These are phyloP conservation scores for Claviceps citrina DNA, from an alignment of 2,329 filamentous ascomycete species.

Conservation along the genomic window DNA sequence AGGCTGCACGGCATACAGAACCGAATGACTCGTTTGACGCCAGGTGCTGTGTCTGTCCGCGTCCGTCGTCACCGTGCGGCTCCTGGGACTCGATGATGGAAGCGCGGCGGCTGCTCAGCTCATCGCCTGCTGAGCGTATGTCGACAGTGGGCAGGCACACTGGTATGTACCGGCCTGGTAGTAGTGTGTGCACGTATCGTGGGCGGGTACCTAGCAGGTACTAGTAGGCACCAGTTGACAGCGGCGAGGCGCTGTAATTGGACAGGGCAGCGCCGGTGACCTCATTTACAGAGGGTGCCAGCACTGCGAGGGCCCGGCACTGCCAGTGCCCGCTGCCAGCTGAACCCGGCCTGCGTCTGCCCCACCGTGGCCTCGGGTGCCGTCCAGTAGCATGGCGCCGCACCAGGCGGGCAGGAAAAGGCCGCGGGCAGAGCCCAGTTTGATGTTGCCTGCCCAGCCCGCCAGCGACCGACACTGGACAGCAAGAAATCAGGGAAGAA, in stretches of 20 bases:
- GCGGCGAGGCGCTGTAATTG: no score
- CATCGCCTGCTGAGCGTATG: no score
- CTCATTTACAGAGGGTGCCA: constrained; percentile 2
- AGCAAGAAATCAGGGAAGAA: neutral
- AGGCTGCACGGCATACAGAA: no score
- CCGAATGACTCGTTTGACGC: no score
- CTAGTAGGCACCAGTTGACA: no score
- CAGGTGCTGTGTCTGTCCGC: no score
- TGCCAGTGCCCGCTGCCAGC: no score
- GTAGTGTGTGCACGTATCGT: no score
- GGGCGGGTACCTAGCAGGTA: no score
- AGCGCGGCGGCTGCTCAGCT: neutral
- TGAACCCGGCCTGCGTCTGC: neutral
- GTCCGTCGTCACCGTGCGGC: neutral
- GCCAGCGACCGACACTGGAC: neutral
- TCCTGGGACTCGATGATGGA: neutral
- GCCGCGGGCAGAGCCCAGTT: neutral
- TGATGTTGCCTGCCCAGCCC: neutral
- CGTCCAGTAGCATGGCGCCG: neutral
- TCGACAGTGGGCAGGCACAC: no score
- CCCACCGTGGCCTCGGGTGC: neutral
- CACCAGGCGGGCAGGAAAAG: neutral
- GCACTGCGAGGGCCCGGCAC: no score
- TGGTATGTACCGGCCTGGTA: no score
- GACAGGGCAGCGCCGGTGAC: constrained; percentile 2